Conservation (phyloP, 768 basidiomycete species). For the Lentinula aciculospora region DNA sequence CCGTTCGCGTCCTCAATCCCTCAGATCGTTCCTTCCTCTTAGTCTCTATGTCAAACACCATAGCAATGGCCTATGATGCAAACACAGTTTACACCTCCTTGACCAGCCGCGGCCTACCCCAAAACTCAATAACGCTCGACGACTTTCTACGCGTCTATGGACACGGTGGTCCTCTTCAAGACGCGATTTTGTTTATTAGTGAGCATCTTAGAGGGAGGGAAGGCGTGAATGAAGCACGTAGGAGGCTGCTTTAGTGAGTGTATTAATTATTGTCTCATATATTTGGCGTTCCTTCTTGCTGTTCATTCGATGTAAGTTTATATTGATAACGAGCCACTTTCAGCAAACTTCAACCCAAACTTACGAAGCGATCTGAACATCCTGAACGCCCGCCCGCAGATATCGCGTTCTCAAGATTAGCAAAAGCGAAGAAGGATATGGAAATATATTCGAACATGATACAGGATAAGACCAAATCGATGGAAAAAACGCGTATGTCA, state of each 20-base stretch:
- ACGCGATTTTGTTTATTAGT: slow-evolving; percentile 11
- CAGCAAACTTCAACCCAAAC: too few species aligned
- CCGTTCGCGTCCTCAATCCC: too few species aligned
- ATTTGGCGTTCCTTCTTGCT: not conserved
- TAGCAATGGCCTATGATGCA: too few species aligned
- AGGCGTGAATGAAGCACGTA: slow-evolving; percentile 5
- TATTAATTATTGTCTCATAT: not conserved
- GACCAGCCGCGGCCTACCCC: slow-evolving; percentile 9
- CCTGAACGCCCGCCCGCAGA: slow-evolving; percentile 8
- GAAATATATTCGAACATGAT: slow-evolving; percentile 5
- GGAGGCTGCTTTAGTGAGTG: not conserved
- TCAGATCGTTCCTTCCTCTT: too few species aligned
- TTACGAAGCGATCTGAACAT: not conserved
- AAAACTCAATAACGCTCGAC: slow-evolving; percentile 8
- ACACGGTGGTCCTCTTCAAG: slow-evolving; percentile 9
- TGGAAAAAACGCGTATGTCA: not conserved
- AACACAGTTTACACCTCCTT: slow-evolving; percentile 6
- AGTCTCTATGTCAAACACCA: not conserved
- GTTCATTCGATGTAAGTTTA: too few species aligned
- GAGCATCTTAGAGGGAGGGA: slow-evolving; percentile 13
- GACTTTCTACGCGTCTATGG: slow-evolving; percentile 12
- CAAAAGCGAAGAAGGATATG: slow-evolving; percentile 7
- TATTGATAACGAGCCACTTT: too few species aligned
- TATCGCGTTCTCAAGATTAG: slow-evolving; percentile 10
- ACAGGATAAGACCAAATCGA: not conserved